Base-by-base conservation (phyloP, 345 rosid genomes). In the Bruguiera gymnorhiza region DNA sequence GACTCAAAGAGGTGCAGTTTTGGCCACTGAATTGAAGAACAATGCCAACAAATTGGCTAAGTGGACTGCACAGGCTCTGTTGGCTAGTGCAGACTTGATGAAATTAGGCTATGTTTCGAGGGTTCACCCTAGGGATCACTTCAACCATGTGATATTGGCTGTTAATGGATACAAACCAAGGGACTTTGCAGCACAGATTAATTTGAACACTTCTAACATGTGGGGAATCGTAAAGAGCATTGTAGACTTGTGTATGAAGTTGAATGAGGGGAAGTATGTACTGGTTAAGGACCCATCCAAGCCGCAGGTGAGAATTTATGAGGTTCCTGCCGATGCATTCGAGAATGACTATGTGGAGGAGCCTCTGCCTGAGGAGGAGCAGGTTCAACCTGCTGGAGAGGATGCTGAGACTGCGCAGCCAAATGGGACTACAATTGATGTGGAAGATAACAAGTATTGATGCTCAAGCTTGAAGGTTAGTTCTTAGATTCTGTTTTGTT, bases 71-170 rank as follows among this genome's bases (percentile, higher is more conserved):
- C 99, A 96, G 70, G 96, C 99, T 6, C 77, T 96, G 48, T 62
- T 96, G 83, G 97, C 89, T 1, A 86, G 82, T 85, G 97, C 97
- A 0, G 99, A 96, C 83, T 71, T 89, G 89, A 96, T 96, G 99
- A 96, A 96, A 80, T 79, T 96, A 67, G 98, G 99, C 0, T 92
- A 86, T 85, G 99, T 92, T 63, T 92, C 99, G 0, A 83, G 99
- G 74, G 98, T 96, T 64, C 98, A 96, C 79, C 99, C 99, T 21
- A 90, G 98, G 69, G 98, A 96, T 84, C 99, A 92, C 72, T 95
- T 82, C 30, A 95, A 95, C 83, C 99, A 95, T 78, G 97, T 88
- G 21, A 92, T 92, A 75, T 67, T 95, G 65, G 92, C 93, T 32
- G 92, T 92, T 77, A 78, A 86, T 74, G 97, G 97, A 60, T 88